Evolutionary conservation across 306 rosid genomes (phyloP), one percentile per base, ranked within the genome.

Genomic region (Rosa multiflora): DNA sequence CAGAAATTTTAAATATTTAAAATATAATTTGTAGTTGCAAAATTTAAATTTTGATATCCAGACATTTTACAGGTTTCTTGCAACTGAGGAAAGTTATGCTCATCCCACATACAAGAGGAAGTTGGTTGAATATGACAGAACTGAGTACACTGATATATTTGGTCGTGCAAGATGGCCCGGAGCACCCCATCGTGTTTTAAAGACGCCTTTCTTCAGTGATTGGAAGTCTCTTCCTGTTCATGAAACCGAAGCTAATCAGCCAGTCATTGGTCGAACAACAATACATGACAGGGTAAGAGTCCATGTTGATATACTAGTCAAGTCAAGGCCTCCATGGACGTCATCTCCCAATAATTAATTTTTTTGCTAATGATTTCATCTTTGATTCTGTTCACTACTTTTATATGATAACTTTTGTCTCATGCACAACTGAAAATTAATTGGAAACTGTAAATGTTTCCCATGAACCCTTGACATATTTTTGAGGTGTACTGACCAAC

Each of bases 161-260:
- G 98, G 98, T 32, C 89, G 94, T 59, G 94, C 91, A 39, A 90
- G 98, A 74, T 94, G 97, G 97, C 96, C 93, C 0, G 82, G 72
- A 37, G 97, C 97, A 7, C 94, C 94, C 1, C 97, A 92, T 0
- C 92, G 97, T 13, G 98, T 90, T 58, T 90, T 94, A 51, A 76
- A 73, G 77, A 94, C 94, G 15, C 88, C 89, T 26, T 92, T 94
- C 87, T 94, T 77, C 85, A 80, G 82, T n/a, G 88, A 90, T 5
- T 89, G 93, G 89, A 88, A 83, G 62, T 85, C 86, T 29, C 91
- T 92, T 86, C 94, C 94, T 23, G 23, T 82, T 26, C 55, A 85
- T 58, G 92, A 90, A 82, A 90, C 74, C 67, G 97, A 94, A 88
- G 70, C 82, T 63, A 82, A 61, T 79, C 84, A 94, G 64, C 93